Evolutionary conservation across 345 rosid genomes (phyloP), one percentile per base, ranked within the genome.

Genomic region (Nephelium lappaceum): DNA sequence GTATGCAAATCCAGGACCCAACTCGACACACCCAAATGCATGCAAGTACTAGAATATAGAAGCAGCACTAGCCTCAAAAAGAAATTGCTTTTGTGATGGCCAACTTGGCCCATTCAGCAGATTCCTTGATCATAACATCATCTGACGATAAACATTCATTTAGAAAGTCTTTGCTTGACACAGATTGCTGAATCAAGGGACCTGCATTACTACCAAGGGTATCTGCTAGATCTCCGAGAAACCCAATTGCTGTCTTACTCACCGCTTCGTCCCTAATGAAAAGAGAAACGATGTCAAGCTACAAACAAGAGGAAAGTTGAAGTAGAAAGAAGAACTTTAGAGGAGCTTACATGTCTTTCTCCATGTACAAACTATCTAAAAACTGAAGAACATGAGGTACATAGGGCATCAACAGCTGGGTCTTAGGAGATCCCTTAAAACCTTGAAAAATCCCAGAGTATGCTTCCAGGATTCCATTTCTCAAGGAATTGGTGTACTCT

Each of bases 41-140:
- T 87, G 87, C 79, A 87, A 75, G 84, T 79, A 81, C 80, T 82
- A 83, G 79, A 71, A 72, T 64, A 78, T 36, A 67, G 49, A n/a
- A 15, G 65, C 55, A 53, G 77, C 81, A 68, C 72, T 21, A 24
- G 70, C 78, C 78, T 89, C 85, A 89, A 82, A 81, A 85, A 72
- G 90, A 82, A 79, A 88, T 83, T 76, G 88, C 89, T 58, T 89
- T 89, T 66, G 75, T 76, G 72, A 88, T 84, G 81, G 91, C 89
- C 87, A 88, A 78, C 87, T 86, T 88, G 81, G 91, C 87, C 91
- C 91, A 88, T 77, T 88, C 89, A 12, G 91, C 91, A 72, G 92
- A 88, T 86, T 88, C 91, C 85, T 90, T 90, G 62, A 90, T 87
- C 87, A 86, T 70, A 79, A 81, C 83, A 63, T 88, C 91, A 58